Evolutionary conservation across 495 filamentous ascomycete genomes (phyloP).

Genomic region (Lichina pygmaea): DNA sequence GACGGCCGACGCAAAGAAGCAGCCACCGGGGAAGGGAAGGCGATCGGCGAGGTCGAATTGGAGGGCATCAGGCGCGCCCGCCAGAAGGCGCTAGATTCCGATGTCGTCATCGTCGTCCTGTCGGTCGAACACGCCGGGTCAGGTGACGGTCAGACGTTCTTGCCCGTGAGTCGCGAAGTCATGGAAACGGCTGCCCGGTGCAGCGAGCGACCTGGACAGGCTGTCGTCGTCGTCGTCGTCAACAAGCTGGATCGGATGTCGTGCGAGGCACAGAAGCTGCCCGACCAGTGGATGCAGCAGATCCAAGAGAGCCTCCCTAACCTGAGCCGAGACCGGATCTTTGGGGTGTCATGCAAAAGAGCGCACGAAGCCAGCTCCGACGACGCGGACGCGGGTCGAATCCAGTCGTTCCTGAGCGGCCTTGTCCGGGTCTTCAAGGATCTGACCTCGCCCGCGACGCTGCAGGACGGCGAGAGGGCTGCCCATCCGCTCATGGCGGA

Average conservation of each 20-base stretch:
- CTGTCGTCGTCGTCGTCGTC: constrained; percentile 39
- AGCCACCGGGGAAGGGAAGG: not conserved
- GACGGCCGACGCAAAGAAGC: not conserved
- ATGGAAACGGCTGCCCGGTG: constrained; percentile 3
- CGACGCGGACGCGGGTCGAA: constrained; percentile 27
- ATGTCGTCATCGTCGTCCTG: constrained; percentile 61
- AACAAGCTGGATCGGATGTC: constrained; percentile 55
- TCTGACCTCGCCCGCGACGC: constrained; percentile 34
- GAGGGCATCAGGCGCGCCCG: constrained; percentile 81
- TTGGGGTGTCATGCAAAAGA: constrained; percentile 42
- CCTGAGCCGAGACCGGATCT: constrained; percentile 19
- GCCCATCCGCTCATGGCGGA: constrained; percentile 14
- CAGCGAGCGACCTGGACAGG: constrained; percentile 23
- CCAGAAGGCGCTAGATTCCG: constrained; percentile 52
- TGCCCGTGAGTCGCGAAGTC: constrained; percentile 12
- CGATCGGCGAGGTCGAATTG: constrained; percentile 31
- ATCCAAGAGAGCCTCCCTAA: constrained; percentile 4
- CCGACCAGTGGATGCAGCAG: constrained; percentile 3
- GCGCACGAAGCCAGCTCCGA: constrained; percentile 4
- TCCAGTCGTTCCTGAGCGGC: constrained; percentile 38
- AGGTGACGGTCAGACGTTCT: not conserved
- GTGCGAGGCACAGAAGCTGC: constrained; percentile 7
- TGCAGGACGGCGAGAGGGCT: constrained; percentile 9
- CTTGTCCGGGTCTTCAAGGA: constrained; percentile 39
- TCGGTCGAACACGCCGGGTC: constrained; percentile 26